A percentile compares a stretch with the other conserved stretches of the same genome.
These are phyloP conservation scores for Cladophialophora yegresii DNA, from an alignment of 2,329 filamentous ascomycete genomes.

Conservation along the genomic window DNA sequence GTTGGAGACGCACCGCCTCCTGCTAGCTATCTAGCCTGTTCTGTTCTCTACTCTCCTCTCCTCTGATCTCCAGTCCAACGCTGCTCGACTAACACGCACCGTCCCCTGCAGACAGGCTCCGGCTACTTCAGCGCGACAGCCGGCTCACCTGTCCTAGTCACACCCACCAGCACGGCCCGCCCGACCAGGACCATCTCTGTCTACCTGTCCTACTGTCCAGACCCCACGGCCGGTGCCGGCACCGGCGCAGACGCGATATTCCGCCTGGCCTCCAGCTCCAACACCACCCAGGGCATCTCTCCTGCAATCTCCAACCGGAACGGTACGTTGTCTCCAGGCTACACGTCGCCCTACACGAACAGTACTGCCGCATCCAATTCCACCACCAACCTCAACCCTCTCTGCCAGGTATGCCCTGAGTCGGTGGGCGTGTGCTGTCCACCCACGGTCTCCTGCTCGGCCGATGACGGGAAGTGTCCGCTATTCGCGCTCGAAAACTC, in stretches of 20 bases:
- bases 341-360: slow-evolving; percentile 4
- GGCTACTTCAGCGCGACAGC: slow-evolving; percentile 33
- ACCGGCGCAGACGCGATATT: background rate
- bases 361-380: background rate
- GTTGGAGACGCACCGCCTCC: background rate
- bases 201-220: slow-evolving; percentile 31
- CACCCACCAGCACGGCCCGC: slow-evolving; percentile 11
- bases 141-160: slow-evolving; percentile 19
- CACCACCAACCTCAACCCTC: slow-evolving; percentile 15
- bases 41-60: background rate
- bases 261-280: slow-evolving; percentile 2
- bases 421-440: slow-evolving; percentile 33
- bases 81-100: background rate
- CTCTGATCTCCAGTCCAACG: no score
- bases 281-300: background rate
- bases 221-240: background rate
- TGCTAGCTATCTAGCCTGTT: background rate
- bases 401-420: slow-evolving; percentile 30
- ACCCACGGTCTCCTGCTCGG: slow-evolving; percentile 26
- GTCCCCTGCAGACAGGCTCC: slow-evolving; percentile 24
- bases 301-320: background rate
- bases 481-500: slow-evolving; percentile 24
- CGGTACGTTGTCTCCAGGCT: background rate
- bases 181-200: slow-evolving; percentile 28
- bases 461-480: slow-evolving; percentile 31